Evolutionary conservation across 2,329 filamentous ascomycete species (phyloP).

Genomic region (Paraconiothyrium brasiliense): DNA sequence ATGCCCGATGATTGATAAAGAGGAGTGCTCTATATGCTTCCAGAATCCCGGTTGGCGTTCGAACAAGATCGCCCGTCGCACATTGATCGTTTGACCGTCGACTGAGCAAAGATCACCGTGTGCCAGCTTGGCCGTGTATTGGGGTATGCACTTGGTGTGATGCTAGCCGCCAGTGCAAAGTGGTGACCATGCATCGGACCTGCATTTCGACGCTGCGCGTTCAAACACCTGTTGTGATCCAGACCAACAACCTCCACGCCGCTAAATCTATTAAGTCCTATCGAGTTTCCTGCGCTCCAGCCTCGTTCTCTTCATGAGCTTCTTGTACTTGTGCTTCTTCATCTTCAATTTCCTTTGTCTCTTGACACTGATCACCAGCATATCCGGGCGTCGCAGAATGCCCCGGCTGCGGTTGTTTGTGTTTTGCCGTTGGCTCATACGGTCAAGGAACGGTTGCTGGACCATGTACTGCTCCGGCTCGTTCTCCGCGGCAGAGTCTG

Average conservation of each 20-base stretch:
- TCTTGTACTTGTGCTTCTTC: slow-evolving; percentile 99
- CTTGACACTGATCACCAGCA: slow-evolving; percentile 89
- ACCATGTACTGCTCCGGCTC: slow-evolving; percentile 51
- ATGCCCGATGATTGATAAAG: slow-evolving; percentile 31
- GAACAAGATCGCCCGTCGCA: slow-evolving; percentile 25
- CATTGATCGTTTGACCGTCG: slow-evolving; percentile 16
- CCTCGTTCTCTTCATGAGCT: slow-evolving; percentile 92
- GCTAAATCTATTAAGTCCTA: slow-evolving; percentile 43
- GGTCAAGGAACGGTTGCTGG: slow-evolving; percentile 69
- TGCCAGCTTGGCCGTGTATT: neutral
- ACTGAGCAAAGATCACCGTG: slow-evolving; percentile 9
- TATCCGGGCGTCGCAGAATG: slow-evolving; percentile 55
- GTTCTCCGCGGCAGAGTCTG: slow-evolving; percentile 32
- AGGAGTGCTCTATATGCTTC: slow-evolving; percentile 41
- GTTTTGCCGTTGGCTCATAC: slow-evolving; percentile 72
- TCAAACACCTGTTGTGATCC: slow-evolving; percentile 19
- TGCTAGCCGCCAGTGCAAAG: slow-evolving; percentile 14
- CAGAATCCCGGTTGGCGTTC: slow-evolving; percentile 23
- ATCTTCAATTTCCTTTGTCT: slow-evolving; percentile 95
- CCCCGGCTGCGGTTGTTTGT: slow-evolving; percentile 63
- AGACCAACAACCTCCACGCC: slow-evolving; percentile 26
- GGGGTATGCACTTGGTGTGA: slow-evolving; percentile 1
- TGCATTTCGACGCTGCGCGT: slow-evolving; percentile 9
- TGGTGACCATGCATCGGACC: slow-evolving; percentile 8
- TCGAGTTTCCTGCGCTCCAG: slow-evolving; percentile 85